Base-by-base conservation (phyloP, 306 rosid genomes). In the Cucumis melo region DNA sequence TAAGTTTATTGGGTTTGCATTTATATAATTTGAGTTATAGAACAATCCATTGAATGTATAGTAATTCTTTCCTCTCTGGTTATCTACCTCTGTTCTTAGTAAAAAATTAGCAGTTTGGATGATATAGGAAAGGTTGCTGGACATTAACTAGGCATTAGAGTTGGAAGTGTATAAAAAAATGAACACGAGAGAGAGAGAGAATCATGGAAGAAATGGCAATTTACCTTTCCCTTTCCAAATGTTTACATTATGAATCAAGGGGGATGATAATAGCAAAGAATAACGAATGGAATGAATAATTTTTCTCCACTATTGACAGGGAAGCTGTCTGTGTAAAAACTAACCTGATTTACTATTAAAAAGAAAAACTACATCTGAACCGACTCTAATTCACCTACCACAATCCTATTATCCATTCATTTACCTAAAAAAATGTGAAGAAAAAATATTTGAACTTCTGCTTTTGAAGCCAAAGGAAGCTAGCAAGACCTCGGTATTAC, bases 251-350 rank as follows among this genome's bases (percentile, higher is more conserved):
- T 27, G 53, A 66, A 66, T 66, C 32, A 72, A 15, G 38, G 50
- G 23, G 24, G 13, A n/a, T n/a, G 27, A 64, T 38, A 38, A 24
- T 65, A 78, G 74, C 80, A 83, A 89, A 65, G 86, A 87, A 80
- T 78, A 83, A 89, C 56, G 90, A 89, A 91, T 85, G 53, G 75
- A 68, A 84, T 63, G 78, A 78, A 80, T 75, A 81, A 34, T 34
- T 81, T 55, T 73, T 75, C 85, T 80, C 86, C 68, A 51, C 62
- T 53, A 57, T 77, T 17, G 80, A 57, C 42, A 74, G 82, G 78
- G 83, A 81, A 75, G 58, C 62, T 62, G 59, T 81, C 86, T 80
- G 80, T 81, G 78, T 83, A 83, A 78, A 51, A 81, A 79, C 80
- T 86, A 84, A 61, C 75, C 83, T 79, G 75, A 76, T 73, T 72